These are phyloP conservation scores for Cyclostephanos invisitatus DNA, from an alignment of 108 stramenopile genomes.

Conservation along the genomic window DNA sequence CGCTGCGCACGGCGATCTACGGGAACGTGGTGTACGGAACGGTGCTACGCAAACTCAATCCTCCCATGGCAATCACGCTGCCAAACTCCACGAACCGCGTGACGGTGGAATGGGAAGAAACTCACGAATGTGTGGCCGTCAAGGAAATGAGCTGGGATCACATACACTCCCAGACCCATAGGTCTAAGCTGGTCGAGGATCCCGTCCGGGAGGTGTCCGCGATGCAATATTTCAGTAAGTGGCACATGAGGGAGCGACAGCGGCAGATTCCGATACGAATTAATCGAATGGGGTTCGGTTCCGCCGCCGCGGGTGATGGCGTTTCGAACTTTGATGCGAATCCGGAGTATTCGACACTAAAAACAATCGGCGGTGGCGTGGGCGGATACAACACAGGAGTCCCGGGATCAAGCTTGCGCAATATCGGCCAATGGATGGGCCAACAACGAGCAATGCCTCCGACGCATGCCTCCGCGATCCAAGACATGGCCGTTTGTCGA, in stretches of 20 bases:
- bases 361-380: no score
- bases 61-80: conserved; percentile 27
- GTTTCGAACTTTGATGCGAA: background rate
- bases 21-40: conserved; percentile 77
- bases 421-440: background rate
- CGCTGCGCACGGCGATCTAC: conserved; percentile 82
- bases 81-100: conserved; percentile 28
- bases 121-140: conserved; percentile 73
- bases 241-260: conserved; percentile 33
- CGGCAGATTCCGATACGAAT: conserved; percentile 17
- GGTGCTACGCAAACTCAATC: conserved; percentile 55
- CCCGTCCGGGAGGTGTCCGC: conserved; percentile 85
- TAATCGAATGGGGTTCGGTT: background rate
- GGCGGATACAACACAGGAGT: conserved; percentile 1
- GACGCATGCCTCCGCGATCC: background rate
- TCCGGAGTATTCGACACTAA: no score
- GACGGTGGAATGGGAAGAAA: conserved; percentile 78
- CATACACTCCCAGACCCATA: conserved; percentile 62
- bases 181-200: conserved; percentile 76
- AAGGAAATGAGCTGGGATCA: conserved; percentile 87
- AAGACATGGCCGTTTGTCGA: conserved; percentile 11
- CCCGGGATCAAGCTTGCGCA: background rate
- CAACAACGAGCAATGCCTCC: conserved; percentile 10
- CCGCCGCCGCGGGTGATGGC: background rate
- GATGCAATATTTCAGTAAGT: conserved; percentile 76